Conservation (phyloP, 495 filamentous ascomycete genomes). For the Tuber magnatum region DNA sequence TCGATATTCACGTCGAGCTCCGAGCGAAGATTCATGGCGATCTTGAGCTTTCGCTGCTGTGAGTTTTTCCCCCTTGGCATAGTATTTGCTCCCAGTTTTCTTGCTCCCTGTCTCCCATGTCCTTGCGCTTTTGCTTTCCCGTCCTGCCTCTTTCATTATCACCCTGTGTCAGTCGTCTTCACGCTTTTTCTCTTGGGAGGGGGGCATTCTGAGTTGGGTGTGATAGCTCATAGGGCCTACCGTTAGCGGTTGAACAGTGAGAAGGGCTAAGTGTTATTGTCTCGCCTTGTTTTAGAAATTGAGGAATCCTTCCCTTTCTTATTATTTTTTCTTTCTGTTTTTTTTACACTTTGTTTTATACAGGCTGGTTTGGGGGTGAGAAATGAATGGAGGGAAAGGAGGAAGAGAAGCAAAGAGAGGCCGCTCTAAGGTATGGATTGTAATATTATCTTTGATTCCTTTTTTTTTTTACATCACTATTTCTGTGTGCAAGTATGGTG, state of each 20-base stretch:
- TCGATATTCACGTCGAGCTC: slow-evolving; percentile 82
- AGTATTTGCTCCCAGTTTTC: background rate
- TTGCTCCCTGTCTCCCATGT: too few relatives aligned
- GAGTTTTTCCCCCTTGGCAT: slow-evolving; percentile 48
- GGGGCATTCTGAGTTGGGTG: background rate
- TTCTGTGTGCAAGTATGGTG: too few relatives aligned
- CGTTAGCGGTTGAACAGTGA: background rate
- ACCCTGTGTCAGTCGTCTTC: background rate
- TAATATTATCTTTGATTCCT: background rate
- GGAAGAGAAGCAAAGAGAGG: too few relatives aligned
- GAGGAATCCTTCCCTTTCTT: background rate
- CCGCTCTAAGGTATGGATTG: too few relatives aligned
- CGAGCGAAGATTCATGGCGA: slow-evolving; percentile 93
- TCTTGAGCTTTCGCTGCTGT: slow-evolving; percentile 77
- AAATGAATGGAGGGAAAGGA: background rate
- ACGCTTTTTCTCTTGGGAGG: background rate
- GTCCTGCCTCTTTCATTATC: too few relatives aligned
- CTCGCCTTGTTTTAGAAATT: background rate
- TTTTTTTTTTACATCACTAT: background rate
- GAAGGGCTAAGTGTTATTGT: background rate
- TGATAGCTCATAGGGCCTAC: background rate
- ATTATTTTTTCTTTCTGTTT: background rate
- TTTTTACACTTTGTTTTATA: background rate
- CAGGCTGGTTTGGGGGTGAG: background rate
- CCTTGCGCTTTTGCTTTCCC: too few relatives aligned